Percentiles rank a stretch among this genome's conserved stretches.
phyloP scores from a whole-genome alignment of 2,329 filamentous ascomycete genomes.

The Diplocarpon rosae region DNA sequence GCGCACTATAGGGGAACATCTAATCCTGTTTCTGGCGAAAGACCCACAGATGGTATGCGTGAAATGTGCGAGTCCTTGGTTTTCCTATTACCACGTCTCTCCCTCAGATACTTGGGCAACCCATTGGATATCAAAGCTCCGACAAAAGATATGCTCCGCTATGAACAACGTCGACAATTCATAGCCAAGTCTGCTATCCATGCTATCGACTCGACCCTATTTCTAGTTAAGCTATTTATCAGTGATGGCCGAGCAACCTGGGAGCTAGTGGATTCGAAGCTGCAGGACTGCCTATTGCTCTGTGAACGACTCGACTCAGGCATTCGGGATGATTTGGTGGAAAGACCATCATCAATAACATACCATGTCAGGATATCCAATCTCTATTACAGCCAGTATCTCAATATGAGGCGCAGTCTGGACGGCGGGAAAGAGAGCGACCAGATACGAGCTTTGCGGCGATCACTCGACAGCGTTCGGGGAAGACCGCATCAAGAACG shows the following conservation, averaged over 20 bases:
- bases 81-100: conserved; percentile 47
- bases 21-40: not conserved
- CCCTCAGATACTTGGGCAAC: conserved; percentile 50
- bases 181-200: conserved; percentile 40
- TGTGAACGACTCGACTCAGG: conserved; percentile 38
- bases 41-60: conserved; percentile 17
- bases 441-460: conserved; percentile 46
- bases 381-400: conserved; percentile 56
- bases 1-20: conserved; percentile 13
- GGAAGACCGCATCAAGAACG: conserved; percentile 42
- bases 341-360: conserved; percentile 28
- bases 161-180: conserved; percentile 45
- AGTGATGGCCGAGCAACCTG: conserved; percentile 38
- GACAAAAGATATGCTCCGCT: conserved; percentile 48
- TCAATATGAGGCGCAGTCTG: conserved; percentile 36
- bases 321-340: conserved; percentile 3
- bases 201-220: conserved; percentile 49
- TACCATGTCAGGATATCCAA: conserved; percentile 60
- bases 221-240: conserved; percentile 42
- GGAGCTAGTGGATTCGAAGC: conserved; percentile 44
- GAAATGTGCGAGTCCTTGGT: conserved; percentile 44
- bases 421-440: conserved; percentile 32
- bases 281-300: conserved; percentile 45
- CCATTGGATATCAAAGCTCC: conserved; percentile 38
- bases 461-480: conserved; percentile 52